A percentile compares a stretch with the other conserved stretches of the same genome.
Evolutionary conservation across 148 eudicot genomes (phyloP).

Genomic region (Arctostaphylos glauca): DNA sequence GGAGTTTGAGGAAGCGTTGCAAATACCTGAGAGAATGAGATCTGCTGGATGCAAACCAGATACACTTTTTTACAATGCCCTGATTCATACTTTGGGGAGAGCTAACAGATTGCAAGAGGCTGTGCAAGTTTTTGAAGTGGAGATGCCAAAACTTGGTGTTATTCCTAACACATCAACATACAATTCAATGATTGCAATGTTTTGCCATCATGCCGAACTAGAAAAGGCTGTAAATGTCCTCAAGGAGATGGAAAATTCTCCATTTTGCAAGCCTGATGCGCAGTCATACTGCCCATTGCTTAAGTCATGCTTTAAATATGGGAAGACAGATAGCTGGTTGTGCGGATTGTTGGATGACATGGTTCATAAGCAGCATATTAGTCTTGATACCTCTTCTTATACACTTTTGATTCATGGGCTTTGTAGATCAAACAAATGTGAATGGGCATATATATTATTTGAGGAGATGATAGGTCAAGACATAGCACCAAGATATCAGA

Average conservation of each 20-base stretch:
- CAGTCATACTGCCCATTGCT: slow-evolving; percentile 71
- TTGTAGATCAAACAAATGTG: slow-evolving; percentile 55
- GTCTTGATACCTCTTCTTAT: slow-evolving; percentile 67
- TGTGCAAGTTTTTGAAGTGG: slow-evolving; percentile 48
- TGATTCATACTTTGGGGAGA: slow-evolving; percentile 67
- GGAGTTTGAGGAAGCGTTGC: slow-evolving; percentile 53
- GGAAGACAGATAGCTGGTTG: slow-evolving; percentile 38
- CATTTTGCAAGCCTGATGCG: slow-evolving; percentile 65
- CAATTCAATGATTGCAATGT: slow-evolving; percentile 74
- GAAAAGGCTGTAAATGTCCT: slow-evolving; percentile 50
- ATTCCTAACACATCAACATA: slow-evolving; percentile 66
- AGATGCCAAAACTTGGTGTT: slow-evolving; percentile 55
- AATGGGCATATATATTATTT: slow-evolving; percentile 65
- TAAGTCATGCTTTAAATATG: slow-evolving; percentile 55
- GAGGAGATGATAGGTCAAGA: slow-evolving; percentile 69
- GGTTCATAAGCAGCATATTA: slow-evolving; percentile 64
- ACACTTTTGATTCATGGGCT: slow-evolving; percentile 78
- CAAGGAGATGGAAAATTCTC: slow-evolving; percentile 45
- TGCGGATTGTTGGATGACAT: slow-evolving; percentile 57
- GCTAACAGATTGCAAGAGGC: slow-evolving; percentile 57
- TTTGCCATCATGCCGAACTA: slow-evolving; percentile 54
- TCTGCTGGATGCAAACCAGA: slow-evolving; percentile 61
- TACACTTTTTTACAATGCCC: slow-evolving; percentile 70
- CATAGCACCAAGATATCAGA: slow-evolving; percentile 53
- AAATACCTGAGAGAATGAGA: slow-evolving; percentile 53